Evolutionary conservation across 306 rosid species (phyloP).

Genomic region (Vachellia pachyceras): DNA sequence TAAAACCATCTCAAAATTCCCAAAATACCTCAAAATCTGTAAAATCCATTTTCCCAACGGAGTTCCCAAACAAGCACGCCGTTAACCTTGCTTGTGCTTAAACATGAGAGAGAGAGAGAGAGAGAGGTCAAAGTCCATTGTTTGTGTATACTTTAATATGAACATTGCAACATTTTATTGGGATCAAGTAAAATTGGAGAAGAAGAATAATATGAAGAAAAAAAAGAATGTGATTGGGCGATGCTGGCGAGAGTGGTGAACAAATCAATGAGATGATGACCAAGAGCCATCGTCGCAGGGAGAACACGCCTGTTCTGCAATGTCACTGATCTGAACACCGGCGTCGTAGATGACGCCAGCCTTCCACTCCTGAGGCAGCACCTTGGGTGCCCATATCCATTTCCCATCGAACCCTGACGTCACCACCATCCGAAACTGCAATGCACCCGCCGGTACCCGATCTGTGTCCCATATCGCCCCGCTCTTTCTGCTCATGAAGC

Average conservation of each 20-base stretch:
- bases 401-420: conserved; percentile 79
- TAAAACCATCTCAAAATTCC: too few relatives aligned
- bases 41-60: too few relatives aligned
- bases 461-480: conserved; percentile 82
- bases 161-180: background rate
- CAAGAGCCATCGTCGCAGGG: conserved; percentile 56
- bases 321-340: conserved; percentile 69
- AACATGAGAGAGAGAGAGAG: too few relatives aligned
- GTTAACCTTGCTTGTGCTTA: too few relatives aligned
- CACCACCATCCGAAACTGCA: conserved; percentile 72
- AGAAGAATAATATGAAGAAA: background rate
- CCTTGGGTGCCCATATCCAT: conserved; percentile 75
- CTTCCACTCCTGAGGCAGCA: conserved; percentile 79
- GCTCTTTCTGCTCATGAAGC: conserved; percentile 55
- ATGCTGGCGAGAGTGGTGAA: background rate
- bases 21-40: too few relatives aligned
- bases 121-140: background rate
- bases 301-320: conserved; percentile 79
- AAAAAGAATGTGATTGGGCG: background rate
- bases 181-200: background rate
- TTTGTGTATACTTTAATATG: background rate
- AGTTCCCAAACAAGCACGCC: too few relatives aligned
- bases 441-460: conserved; percentile 68
- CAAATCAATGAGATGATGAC: conserved; percentile 12
- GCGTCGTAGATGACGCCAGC: conserved; percentile 58